Conservation (phyloP, 192 early-diverging fungal genomes). For the Backusella luteola region DNA sequence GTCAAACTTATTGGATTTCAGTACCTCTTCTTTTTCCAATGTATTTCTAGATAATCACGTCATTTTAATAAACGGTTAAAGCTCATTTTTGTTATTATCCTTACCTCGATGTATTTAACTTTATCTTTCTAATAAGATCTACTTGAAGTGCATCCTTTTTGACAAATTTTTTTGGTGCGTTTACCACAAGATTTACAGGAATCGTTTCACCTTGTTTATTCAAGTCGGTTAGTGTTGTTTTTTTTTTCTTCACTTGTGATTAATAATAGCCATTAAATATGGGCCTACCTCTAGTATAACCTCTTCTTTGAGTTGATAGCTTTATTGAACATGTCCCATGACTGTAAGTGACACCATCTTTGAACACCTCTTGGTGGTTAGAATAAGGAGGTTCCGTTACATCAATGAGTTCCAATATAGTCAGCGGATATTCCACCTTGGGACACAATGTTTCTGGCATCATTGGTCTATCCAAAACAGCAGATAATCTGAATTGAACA, state of each 20-base stretch:
- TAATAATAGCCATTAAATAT: neutral
- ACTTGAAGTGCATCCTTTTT: constrained; percentile 15
- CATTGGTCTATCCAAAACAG: constrained; percentile 33
- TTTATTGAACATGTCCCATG: constrained; percentile 5
- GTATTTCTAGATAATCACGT: constrained; percentile 12
- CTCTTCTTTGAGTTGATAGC: constrained; percentile 17
- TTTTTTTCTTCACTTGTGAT: neutral
- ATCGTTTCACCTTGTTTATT: constrained; percentile 13
- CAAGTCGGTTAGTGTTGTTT: neutral
- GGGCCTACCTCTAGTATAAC: constrained; percentile 24
- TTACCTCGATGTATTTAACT: constrained; percentile 14
- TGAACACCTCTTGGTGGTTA: constrained; percentile 10
- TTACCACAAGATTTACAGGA: constrained; percentile 16
- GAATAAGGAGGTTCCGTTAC: neutral
- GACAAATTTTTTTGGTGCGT: neutral
- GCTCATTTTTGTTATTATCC: neutral
- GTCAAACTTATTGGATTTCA: constrained; percentile 18
- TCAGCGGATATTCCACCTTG: constrained; percentile 27
- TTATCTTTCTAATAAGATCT: constrained; percentile 15
- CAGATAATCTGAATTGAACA: constrained; percentile 20
- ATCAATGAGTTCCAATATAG: constrained; percentile 35
- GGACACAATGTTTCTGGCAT: constrained; percentile 26
- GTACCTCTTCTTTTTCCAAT: constrained; percentile 8
- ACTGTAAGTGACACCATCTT: neutral
- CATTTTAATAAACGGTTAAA: neutral